Evolutionary conservation across 1,139 yeast genomes (phyloP).

Genomic region (Schwanniomyces etchellsii): DNA sequence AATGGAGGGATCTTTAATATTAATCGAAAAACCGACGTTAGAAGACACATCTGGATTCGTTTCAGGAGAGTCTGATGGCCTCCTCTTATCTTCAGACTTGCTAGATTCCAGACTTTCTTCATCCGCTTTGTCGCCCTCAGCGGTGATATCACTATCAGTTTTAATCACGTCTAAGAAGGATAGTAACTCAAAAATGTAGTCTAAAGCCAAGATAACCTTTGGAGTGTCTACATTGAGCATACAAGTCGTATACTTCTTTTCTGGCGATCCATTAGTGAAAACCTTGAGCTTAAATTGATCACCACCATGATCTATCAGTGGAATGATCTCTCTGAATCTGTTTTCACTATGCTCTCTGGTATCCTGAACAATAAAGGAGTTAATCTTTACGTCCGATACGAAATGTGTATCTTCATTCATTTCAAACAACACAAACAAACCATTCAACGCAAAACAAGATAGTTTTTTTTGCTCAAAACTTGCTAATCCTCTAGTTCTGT

Average conservation of each 20-base stretch:
- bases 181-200: slow-evolving; percentile 75
- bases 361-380: slow-evolving; percentile 76
- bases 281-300: slow-evolving; percentile 67
- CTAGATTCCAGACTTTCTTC: slow-evolving; percentile 3
- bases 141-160: slow-evolving; percentile 27
- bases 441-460: slow-evolving; percentile 61
- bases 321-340: slow-evolving; percentile 75
- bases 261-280: slow-evolving; percentile 36
- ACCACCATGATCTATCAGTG: slow-evolving; percentile 55
- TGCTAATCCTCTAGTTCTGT: slow-evolving; percentile 41
- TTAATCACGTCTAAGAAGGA: slow-evolving; percentile 39
- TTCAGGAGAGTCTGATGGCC: slow-evolving; percentile 1
- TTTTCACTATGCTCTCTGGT: slow-evolving; percentile 57
- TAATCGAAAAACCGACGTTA: slow-evolving; percentile 54
- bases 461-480: slow-evolving; percentile 42
- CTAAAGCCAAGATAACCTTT: slow-evolving; percentile 73
- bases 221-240: slow-evolving; percentile 78
- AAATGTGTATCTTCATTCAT: slow-evolving; percentile 54
- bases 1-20: slow-evolving; percentile 73
- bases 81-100: slow-evolving; percentile 1
- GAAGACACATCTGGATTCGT: background rate
- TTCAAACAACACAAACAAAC: slow-evolving; percentile 44
- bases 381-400: slow-evolving; percentile 56
- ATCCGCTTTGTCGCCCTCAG: slow-evolving; percentile 7
- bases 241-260: slow-evolving; percentile 39